Evolutionary conservation across 345 rosid genomes (phyloP).

Genomic region (Euphorbia peplus): DNA sequence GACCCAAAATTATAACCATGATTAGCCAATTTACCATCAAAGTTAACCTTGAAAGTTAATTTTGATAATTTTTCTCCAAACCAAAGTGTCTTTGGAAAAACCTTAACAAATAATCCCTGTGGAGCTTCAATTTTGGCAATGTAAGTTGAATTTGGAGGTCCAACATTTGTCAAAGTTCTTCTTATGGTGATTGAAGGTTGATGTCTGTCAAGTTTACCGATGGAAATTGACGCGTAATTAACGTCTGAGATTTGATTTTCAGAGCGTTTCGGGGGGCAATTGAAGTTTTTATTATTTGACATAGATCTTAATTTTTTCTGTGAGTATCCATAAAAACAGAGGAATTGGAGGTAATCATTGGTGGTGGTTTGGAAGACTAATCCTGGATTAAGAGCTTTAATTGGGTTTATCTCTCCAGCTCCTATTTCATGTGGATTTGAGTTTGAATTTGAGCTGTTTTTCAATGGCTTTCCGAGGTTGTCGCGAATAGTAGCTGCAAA

Average conservation of each 20-base stretch:
- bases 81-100: constrained; percentile 42
- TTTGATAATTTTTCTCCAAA: constrained; percentile 31
- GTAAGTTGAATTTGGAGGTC: constrained; percentile 49
- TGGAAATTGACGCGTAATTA: constrained; percentile 78
- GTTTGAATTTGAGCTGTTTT: constrained; percentile 37
- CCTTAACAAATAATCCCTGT: constrained; percentile 50
- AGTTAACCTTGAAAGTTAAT: constrained; percentile 41
- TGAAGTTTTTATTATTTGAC: constrained; percentile 37
- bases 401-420: constrained; percentile 62
- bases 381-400: constrained; percentile 67
- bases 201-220: constrained; percentile 37
- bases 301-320: constrained; percentile 46
- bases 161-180: constrained; percentile 63
- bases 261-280: constrained; percentile 38
- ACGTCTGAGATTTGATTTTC: constrained; percentile 46
- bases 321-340: constrained; percentile 56
- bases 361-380: constrained; percentile 58
- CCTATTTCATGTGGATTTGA: constrained; percentile 69
- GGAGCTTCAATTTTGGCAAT: constrained; percentile 42
- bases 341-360: constrained; percentile 51
- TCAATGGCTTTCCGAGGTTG: constrained; percentile 46
- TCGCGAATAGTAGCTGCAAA: constrained; percentile 48
- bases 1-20: constrained; percentile 60
- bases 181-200: constrained; percentile 16
- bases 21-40: constrained; percentile 46